Base-by-base conservation (phyloP, 2,329 filamentous ascomycete species). In the Colletotrichum tanaceti region DNA sequence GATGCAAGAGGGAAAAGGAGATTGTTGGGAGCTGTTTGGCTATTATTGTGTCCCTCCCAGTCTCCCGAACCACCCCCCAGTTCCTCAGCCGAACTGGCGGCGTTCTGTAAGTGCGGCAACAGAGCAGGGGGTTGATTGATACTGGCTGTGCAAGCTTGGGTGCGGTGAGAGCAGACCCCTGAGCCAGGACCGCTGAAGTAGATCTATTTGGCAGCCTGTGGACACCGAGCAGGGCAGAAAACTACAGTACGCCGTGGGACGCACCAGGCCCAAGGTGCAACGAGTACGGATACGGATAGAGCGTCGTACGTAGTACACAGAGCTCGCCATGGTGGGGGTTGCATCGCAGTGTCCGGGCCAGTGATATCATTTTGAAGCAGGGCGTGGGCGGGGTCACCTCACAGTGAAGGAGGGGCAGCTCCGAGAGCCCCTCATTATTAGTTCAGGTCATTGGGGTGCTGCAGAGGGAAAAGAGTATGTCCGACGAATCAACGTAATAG, bases 11-110 rank as follows among this genome's bases (percentile, higher is more conserved):
- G 57, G 59, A 66, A 65, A 44, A 70, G 58, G 13, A 66, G 57
- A 44, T 50, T 73, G 71, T 71, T 70, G 71, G 73, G 46, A 67
- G 44, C 62, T 65, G 38, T 53, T 35, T 49, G 43, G 53, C 32
- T 59, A 47, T 65, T 43, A 41, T 38, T 54, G 55, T n/a, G 39
- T 38, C 5, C 50, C 22, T 58, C 32, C 32, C 32, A 35, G 32
- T 35, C 32, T 35, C 32, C 32, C 32, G 9, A 35, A 9, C 10
- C 7, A 7, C 24, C 16, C 38, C 43, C 22, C 57, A 14, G 24
- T 44, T 39, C 18, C 43, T 49, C 44, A 39, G 38, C 28, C 28
- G 57, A 59, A 39, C n/a, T n/a, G n/a, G n/a, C n/a, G n/a, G n/a
- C n/a, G n/a, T n/a, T n/a, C n/a, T n/a, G n/a, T n/a, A n/a, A n/a